Evolutionary conservation across 306 rosid species (phyloP), one percentile per base, ranked within the genome.

Genomic region (Adenanthera pavonina): DNA sequence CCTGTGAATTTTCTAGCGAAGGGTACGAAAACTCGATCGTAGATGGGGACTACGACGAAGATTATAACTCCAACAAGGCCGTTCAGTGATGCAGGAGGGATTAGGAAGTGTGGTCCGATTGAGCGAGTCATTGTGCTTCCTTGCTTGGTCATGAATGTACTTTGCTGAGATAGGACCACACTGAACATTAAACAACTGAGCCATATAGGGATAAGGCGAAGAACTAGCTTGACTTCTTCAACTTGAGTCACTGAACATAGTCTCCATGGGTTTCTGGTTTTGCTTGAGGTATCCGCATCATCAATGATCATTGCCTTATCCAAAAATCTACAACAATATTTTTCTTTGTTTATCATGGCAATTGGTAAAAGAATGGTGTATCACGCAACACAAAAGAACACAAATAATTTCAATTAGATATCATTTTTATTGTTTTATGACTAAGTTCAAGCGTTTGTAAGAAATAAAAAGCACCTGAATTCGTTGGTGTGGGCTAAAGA

Each of bases 191-290:
- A 4, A 44, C 91, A 91, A 2, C 89, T 84, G 4, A 94, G 74
- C 97, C 97, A 94, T 51, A 94, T 75, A 34, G 97, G 98, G 38
- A 94, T 83, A 6, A 94, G 78, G 4, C 95, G 87, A 30, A 89
- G 71, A 12, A 92, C 85, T 2, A 86, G 87, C 89, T 92, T 94
- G 64, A 83, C 95, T 86, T 94, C 95, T 81, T 92, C 97, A 9
- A 94, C 98, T 85, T 94, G 94, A 7, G 77, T 85, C 16, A 82
- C 78, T 20, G 92, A 85, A 86, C 98, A 90, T 53, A 91, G 61
- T 56, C 95, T 92, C 94, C 97, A 94, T 0, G 88, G 98, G 2
- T 92, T 82, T 69, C 87, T 85, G 6, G 60, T 74, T 65, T 87
- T 85, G 52, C 77, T 89, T 66, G 84, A 69, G 1, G 81, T 62